Conservation (phyloP, 2,329 filamentous ascomycete species). For the Nannizzia gypsea region DNA sequence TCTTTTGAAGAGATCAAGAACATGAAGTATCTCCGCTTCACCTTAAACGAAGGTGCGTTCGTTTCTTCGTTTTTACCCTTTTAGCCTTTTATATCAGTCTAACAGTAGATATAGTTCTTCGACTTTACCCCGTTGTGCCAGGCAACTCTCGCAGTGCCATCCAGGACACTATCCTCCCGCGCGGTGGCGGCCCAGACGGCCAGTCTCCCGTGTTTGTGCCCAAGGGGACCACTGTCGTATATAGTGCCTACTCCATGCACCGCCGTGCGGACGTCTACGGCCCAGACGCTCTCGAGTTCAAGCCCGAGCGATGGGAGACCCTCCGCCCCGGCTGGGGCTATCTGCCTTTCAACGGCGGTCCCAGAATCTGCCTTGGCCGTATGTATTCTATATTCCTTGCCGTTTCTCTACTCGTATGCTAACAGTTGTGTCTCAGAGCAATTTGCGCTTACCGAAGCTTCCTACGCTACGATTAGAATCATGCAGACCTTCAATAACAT, state of each 20-base stretch:
- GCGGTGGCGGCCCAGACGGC: conserved; percentile 45
- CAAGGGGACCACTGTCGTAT: conserved; percentile 36
- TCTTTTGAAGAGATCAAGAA: conserved; percentile 76
- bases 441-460: conserved; percentile 34
- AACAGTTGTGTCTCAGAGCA: conserved; percentile 21
- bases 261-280: conserved; percentile 39
- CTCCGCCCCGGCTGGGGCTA: conserved; percentile 44
- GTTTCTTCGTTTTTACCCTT: background rate
- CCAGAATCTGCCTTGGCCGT: conserved; percentile 44
- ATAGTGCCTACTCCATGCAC: conserved; percentile 40
- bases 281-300: conserved; percentile 37
- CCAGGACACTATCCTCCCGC: conserved; percentile 61
- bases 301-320: conserved; percentile 40
- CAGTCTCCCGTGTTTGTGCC: conserved; percentile 35
- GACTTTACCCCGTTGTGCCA: conserved; percentile 65
- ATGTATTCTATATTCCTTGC: conserved; percentile 2
- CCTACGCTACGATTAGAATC: conserved; percentile 28
- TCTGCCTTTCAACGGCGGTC: conserved; percentile 44
- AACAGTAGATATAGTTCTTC: conserved; percentile 37
- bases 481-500: conserved; percentile 29
- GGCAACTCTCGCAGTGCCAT: conserved; percentile 64
- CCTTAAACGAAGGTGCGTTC: conserved; percentile 55
- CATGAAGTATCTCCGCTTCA: conserved; percentile 66
- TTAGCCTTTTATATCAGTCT: background rate
- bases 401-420: background rate